A percentile compares a stretch with the other conserved stretches of the same genome.
Evolutionary conservation across 805 yeast genomes (phyloP).

Genomic region (Schizosaccharomyces osmophilus): DNA sequence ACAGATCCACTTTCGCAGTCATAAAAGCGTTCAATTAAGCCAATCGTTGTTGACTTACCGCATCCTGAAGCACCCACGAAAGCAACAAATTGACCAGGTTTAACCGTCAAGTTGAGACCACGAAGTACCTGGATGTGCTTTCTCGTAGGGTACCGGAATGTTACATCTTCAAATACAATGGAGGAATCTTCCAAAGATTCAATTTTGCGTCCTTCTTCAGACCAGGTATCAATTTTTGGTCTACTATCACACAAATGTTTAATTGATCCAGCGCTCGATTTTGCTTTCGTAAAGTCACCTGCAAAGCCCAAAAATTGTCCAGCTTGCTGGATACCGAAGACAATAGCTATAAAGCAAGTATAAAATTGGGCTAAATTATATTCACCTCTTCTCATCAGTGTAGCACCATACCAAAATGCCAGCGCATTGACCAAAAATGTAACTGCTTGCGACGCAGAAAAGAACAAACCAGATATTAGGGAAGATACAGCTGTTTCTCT

Average conservation of each 20-base stretch:
- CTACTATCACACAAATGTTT: conserved; percentile 13
- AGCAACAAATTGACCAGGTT: conserved; percentile 68
- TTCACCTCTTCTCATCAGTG: conserved; percentile 13
- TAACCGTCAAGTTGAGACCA: conserved; percentile 16
- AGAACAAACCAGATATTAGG: conserved; percentile 13
- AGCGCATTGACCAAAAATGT: conserved; percentile 19
- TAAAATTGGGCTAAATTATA: conserved; percentile 15
- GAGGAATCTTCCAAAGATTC: conserved; percentile 11
- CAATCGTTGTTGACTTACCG: conserved; percentile 24
- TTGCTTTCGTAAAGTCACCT: conserved; percentile 22
- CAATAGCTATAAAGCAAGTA: conserved; percentile 17
- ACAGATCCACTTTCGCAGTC: conserved; percentile 26
- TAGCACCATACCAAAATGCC: conserved; percentile 21
- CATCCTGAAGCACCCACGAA: conserved; percentile 67
- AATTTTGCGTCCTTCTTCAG: conserved; percentile 11
- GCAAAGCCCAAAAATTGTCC: conserved; percentile 19
- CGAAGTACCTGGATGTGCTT: conserved; percentile 11
- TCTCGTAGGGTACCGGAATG: conserved; percentile 14
- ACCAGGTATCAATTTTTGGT: conserved; percentile 17
- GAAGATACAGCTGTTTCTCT: conserved; percentile 6
- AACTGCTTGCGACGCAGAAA: conserved; percentile 16
- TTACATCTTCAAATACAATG: conserved; percentile 22
- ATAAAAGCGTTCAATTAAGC: conserved; percentile 31
- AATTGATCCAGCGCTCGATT: conserved; percentile 15
- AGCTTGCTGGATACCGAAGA: conserved; percentile 21